Conservation (phyloP, 2,329 filamentous ascomycete genomes). For the Claviceps sp. region DNA sequence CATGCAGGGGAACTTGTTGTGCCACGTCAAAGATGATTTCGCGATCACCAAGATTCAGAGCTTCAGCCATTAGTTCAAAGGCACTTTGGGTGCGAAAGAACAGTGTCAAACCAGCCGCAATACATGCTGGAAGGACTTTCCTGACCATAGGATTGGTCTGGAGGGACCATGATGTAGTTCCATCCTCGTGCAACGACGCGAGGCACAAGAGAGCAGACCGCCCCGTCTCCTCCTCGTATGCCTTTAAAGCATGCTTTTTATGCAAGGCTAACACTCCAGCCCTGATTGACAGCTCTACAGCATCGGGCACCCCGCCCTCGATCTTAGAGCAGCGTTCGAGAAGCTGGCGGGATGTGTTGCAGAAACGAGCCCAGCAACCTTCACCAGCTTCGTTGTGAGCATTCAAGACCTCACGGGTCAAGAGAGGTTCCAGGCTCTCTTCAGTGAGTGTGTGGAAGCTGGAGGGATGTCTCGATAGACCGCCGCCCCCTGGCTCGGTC, state of each 20-base stretch:
- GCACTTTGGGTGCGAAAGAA: neutral
- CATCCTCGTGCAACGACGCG: neutral
- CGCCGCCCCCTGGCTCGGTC: neutral
- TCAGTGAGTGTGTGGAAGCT: slow-evolving; percentile 9
- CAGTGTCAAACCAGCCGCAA: neutral
- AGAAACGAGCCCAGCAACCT: slow-evolving; percentile 16
- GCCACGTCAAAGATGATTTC: neutral
- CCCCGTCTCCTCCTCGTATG: slow-evolving; percentile 4
- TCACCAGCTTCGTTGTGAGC: slow-evolving; percentile 8
- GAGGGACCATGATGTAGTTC: neutral
- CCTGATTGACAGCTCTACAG: neutral
- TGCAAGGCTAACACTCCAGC: neutral
- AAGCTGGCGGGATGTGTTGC: neutral
- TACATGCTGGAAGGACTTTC: neutral
- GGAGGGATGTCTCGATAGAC: slow-evolving; percentile 13
- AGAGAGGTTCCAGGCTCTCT: slow-evolving; percentile 8
- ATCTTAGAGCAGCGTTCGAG: neutral
- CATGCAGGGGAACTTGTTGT: neutral
- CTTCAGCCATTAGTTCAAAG: neutral
- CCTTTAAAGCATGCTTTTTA: neutral
- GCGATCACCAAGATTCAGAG: neutral
- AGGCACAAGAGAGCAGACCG: slow-evolving; percentile 1
- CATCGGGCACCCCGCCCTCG: neutral
- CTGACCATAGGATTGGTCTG: neutral
- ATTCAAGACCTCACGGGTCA: slow-evolving; percentile 13